Base-by-base conservation (phyloP, 306 rosid genomes). In the Rosa lucieae region DNA sequence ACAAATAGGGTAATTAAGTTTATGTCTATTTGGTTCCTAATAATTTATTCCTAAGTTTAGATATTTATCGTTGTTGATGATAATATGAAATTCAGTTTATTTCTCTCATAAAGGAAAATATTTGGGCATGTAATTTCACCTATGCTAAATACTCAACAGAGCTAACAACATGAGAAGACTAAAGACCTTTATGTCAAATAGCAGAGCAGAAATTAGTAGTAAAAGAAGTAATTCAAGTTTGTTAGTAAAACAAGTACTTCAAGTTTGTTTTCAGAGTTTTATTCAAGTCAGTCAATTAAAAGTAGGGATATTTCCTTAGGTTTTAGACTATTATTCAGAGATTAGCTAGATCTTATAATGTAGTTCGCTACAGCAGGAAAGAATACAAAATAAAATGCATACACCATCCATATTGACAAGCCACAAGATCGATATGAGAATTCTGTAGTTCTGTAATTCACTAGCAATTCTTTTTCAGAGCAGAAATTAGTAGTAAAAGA, bases 61-160 rank as follows among this genome's bases (percentile, higher is more conserved):
- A 21, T 62, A 42, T 47, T 23, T 21, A 51, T 46, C 14, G 43
- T 52, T 65, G 18, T 39, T 68, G 29, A n/a, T 5, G 42, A 49
- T 13, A 68, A 39, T 8, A 48, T 11, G 10, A 67, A 52, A 40
- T 48, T 8, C 5, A 72, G 44, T 49, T 32, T 51, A 35, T 32
- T 72, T 15, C 17, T 51, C 20, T 51, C 26, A 51, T 17, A 32
- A 9, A 9, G 11, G 11, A 72, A 51, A 26, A 47, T 18, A 71
- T 71, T 40, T 48, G 75, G 46, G 10, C 40, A 35, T 72, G 40
- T 20, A 2, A 56, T 8, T 63, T 59, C 52, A 72, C 46, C 17
- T 52, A 52, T 71, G 75, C 43, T 71, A 70, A 14, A 23, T 26
- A 70, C 59, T 26, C 13, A 13, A 48, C 40, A 70, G 43, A 70